Percentiles rank a stretch among this genome's conserved stretches.
Evolutionary conservation across 768 basidiomycete species (phyloP).

Genomic region (Tremella mesenterica): DNA sequence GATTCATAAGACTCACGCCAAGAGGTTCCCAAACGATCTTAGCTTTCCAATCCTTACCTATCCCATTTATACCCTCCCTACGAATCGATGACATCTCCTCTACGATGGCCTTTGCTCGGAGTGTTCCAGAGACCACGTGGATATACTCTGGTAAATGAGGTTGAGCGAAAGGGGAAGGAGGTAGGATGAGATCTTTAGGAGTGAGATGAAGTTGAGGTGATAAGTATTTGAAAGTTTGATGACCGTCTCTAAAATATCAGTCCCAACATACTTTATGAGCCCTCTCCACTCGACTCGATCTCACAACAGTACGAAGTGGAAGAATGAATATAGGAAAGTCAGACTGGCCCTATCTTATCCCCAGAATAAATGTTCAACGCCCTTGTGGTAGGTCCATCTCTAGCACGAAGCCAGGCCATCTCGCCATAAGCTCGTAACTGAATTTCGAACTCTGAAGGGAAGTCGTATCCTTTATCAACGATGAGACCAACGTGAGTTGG

Average conservation of each 20-base stretch:
- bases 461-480: conserved; percentile 31
- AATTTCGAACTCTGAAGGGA: conserved; percentile 14
- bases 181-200: conserved; percentile 21
- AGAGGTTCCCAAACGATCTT: conserved; percentile 38
- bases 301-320: neutral
- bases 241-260: conserved; percentile 23
- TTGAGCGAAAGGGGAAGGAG: conserved; percentile 25
- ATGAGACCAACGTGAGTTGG: conserved; percentile 19
- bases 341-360: conserved; percentile 20
- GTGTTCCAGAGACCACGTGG: conserved; percentile 24
- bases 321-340: neutral
- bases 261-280: neutral
- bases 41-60: conserved; percentile 15
- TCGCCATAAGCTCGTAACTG: conserved; percentile 16
- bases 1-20: conserved; percentile 15
- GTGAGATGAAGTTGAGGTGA: conserved; percentile 19
- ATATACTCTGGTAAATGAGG: conserved; percentile 21
- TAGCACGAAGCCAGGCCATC: conserved; percentile 25
- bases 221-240: conserved; percentile 35
- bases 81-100: conserved; percentile 13
- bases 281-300: neutral
- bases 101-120: conserved; percentile 17
- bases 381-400: conserved; percentile 26
- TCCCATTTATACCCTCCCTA: neutral
- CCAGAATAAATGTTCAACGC: conserved; percentile 38